Conservation (phyloP, 371 early-diverging fungal genomes). For the Coemansia sp. region DNA sequence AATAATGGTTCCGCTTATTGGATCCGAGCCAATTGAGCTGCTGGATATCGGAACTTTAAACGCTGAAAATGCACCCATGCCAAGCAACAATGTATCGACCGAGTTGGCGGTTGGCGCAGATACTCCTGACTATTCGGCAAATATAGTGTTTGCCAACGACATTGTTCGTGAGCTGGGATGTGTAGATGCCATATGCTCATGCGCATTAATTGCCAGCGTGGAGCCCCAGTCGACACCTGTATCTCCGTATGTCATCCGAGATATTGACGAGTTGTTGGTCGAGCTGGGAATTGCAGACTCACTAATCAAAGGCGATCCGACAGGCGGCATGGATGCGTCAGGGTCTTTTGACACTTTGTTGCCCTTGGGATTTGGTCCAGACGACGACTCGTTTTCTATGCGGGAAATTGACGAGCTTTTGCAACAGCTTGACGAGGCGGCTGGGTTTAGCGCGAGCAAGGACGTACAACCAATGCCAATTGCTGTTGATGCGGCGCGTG, state of each 20-base stretch:
- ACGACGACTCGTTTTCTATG: constrained; percentile 27
- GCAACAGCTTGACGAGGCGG: constrained; percentile 28
- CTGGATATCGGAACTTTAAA: background rate
- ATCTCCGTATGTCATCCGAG: constrained; percentile 22
- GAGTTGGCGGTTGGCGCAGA: background rate
- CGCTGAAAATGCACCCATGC: background rate
- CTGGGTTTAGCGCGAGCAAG: background rate
- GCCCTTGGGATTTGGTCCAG: background rate
- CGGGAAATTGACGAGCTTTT: constrained; percentile 34
- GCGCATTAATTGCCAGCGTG: background rate
- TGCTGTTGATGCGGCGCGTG: background rate
- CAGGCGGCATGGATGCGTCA: background rate
- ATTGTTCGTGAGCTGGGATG: background rate
- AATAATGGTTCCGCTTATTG: background rate
- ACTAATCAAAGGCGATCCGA: constrained; percentile 9
- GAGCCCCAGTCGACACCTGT: background rate
- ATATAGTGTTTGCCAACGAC: background rate
- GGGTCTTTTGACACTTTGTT: background rate
- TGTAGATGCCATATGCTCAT: background rate
- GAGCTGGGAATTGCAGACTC: constrained; percentile 25
- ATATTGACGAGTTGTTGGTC: constrained; percentile 32
- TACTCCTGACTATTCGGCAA: background rate
- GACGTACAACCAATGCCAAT: background rate
- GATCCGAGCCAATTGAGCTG: background rate
- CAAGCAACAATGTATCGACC: too few relatives aligned